These are phyloP conservation scores for Metschnikowia colocasiae DNA, from an alignment of 805 yeast genomes.

Conservation along the genomic window DNA sequence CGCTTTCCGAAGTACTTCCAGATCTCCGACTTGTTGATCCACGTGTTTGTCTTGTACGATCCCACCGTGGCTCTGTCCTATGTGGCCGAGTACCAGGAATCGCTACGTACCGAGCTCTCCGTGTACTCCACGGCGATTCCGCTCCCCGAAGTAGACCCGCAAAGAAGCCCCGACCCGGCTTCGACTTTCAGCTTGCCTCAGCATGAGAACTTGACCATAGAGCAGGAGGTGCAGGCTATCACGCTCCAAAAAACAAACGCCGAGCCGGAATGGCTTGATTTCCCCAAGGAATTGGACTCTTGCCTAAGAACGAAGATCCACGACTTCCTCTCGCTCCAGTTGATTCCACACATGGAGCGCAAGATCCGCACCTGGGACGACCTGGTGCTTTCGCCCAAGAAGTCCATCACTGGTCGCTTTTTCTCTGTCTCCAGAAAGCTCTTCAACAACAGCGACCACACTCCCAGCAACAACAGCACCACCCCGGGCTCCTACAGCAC, in stretches of 20 bases:
- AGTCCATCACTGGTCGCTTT: constrained; percentile 69
- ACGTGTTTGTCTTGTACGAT: constrained; percentile 33
- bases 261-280: constrained; percentile 15
- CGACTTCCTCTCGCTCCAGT: constrained; percentile 46
- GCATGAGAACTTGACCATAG: constrained; percentile 41
- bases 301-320: constrained; percentile 37
- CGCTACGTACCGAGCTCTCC: constrained; percentile 25
- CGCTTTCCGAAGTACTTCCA: constrained; percentile 63
- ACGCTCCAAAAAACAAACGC: constrained; percentile 22
- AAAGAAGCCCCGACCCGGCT: constrained; percentile 24
- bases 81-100: constrained; percentile 35
- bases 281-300: constrained; percentile 39
- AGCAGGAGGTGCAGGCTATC: constrained; percentile 46
- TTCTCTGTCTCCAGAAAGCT: constrained; percentile 65
- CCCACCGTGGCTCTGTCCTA: constrained; percentile 14
- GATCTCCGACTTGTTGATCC: constrained; percentile 54
- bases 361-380: constrained; percentile 85
- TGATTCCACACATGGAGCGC: constrained; percentile 82
- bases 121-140: constrained; percentile 26
- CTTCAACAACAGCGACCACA: constrained; percentile 39
- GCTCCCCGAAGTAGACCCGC: constrained; percentile 44
- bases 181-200: constrained; percentile 8
- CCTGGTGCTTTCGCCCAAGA: constrained; percentile 68
- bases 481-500: constrained; percentile 41
- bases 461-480: constrained; percentile 26